Conservation (phyloP, 345 rosid species). For the Combretum micranthum region DNA sequence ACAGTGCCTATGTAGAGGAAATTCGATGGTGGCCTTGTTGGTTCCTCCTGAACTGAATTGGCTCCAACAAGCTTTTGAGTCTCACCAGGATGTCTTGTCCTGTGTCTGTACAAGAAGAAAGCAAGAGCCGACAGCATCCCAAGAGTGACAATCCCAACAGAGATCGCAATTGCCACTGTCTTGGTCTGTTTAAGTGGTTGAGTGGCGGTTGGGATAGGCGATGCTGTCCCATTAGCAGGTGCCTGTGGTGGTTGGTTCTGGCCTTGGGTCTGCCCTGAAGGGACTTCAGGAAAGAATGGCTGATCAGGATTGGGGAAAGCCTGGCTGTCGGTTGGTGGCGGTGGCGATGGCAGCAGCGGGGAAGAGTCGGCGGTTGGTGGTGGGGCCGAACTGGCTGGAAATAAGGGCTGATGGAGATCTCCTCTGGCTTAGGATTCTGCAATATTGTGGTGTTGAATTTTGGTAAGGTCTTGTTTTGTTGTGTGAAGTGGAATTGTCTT, state of each 20-base stretch:
- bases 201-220: constrained; percentile 57
- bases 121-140: constrained; percentile 92
- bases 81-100: constrained; percentile 47
- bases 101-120: constrained; percentile 78
- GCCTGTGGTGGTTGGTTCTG: constrained; percentile 44
- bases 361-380: constrained; percentile 29
- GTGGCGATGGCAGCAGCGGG: constrained; percentile 48
- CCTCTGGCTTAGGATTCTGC: constrained; percentile 18
- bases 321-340: constrained; percentile 16
- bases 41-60: constrained; percentile 33
- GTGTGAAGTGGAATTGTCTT: not conserved
- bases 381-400: constrained; percentile 50
- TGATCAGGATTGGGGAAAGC: constrained; percentile 50
- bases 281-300: constrained; percentile 89
- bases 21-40: constrained; percentile 63
- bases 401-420: constrained; percentile 87
- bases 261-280: constrained; percentile 35
- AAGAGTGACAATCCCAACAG: constrained; percentile 86
- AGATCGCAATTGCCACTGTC: constrained; percentile 75
- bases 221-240: constrained; percentile 44
- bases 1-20: constrained; percentile 88
- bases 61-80: constrained; percentile 68
- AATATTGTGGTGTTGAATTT: too few relatives aligned
- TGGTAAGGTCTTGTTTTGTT: not conserved
- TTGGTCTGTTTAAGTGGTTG: constrained; percentile 71